Percentiles rank a stretch among this genome's conserved stretches.
phyloP scores from a whole-genome alignment of 1,284 basidiomycete genomes.

The Ceratobasidium sp. region DNA sequence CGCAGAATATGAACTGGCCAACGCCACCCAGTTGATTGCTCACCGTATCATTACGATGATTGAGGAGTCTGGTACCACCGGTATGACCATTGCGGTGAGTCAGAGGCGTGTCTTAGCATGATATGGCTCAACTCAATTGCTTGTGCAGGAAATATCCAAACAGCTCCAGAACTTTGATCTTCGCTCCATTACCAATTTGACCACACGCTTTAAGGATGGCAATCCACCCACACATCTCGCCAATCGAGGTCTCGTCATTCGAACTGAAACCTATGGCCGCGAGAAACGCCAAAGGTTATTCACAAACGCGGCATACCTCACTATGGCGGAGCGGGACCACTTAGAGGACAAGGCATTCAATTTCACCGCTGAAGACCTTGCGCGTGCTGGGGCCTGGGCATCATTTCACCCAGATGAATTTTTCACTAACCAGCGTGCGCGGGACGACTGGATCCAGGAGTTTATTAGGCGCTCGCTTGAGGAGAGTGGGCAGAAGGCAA shows the following conservation, averaged over 20 bases:
- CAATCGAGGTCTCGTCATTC: conserved; percentile 68
- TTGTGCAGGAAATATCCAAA: conserved; percentile 65
- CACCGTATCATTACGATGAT: conserved; percentile 75
- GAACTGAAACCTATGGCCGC: conserved; percentile 77
- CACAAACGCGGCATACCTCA: conserved; percentile 55
- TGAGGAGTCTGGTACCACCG: conserved; percentile 65
- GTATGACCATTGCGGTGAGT: conserved; percentile 72
- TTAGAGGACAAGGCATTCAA: neutral
- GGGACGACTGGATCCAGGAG: conserved; percentile 1
- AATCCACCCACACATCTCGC: conserved; percentile 69
- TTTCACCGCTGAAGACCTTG: neutral
- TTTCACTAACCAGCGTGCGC: neutral
- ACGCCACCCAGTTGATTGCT: conserved; percentile 28
- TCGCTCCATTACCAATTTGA: conserved; percentile 77
- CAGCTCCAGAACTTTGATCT: conserved; percentile 73
- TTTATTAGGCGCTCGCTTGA: neutral
- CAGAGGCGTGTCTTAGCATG: too few species aligned
- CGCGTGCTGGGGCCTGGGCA: conserved; percentile 28
- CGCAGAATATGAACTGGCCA: neutral
- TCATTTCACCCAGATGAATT: conserved; percentile 28
- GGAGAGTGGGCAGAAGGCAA: conserved; percentile 41
- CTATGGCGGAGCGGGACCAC: conserved; percentile 30
- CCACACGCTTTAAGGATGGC: conserved; percentile 67
- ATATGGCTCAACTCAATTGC: neutral
- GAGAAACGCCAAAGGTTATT: conserved; percentile 82